phyloP scores from a whole-genome alignment of 345 rosid species.

The Populus deltoides region DNA sequence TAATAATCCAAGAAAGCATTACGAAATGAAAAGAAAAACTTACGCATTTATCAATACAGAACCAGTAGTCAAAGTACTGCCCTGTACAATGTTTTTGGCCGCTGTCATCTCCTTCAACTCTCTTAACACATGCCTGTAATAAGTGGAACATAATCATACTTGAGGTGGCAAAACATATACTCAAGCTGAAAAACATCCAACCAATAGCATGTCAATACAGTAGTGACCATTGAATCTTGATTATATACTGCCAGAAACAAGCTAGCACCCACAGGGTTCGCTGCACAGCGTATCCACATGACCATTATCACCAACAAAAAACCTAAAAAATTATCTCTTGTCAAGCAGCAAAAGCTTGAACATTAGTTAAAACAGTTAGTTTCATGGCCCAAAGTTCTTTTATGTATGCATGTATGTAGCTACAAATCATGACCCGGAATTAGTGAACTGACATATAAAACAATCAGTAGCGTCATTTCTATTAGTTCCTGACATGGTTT shows the following conservation, averaged over 20 bases:
- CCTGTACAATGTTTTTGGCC: constrained; percentile 78
- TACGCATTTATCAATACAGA: constrained; percentile 23
- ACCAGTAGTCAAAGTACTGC: constrained; percentile 23
- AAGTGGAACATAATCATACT: neutral
- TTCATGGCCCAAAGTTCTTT: too few relatives aligned
- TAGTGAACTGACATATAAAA: neutral
- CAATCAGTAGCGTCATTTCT: neutral
- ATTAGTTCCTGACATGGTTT: neutral
- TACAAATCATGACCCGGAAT: neutral
- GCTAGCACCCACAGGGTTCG: neutral
- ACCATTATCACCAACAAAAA: neutral
- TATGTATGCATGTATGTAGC: too few relatives aligned
- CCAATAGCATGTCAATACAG: neutral
- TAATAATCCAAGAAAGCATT: neutral
- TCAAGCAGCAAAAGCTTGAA: neutral
- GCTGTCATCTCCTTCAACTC: constrained; percentile 73
- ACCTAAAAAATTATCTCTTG: neutral
- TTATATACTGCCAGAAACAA: neutral
- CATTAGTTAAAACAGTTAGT: neutral
- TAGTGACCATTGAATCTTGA: neutral
- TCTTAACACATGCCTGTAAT: constrained; percentile 75
- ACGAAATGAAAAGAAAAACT: neutral
- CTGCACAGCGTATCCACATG: neutral
- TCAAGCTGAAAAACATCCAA: neutral
- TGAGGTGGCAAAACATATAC: neutral